Evolutionary conservation across 768 basidiomycete genomes (phyloP), one percentile per base, ranked within the genome.

Genomic region (Thelephora ganbajun): DNA sequence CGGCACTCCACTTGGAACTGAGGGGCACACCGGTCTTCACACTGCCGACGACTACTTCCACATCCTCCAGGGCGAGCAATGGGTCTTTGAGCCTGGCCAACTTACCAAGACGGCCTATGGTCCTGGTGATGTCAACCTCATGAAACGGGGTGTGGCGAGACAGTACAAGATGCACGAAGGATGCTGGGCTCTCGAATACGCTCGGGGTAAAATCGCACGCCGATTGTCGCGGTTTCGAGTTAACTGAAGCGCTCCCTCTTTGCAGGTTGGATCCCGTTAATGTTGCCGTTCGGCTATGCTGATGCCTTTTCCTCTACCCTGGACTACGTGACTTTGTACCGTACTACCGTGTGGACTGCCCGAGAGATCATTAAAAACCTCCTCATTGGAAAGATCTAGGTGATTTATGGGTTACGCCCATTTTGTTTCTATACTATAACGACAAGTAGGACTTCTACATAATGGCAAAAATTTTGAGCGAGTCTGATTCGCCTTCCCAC

Each of bases 141-240:
- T 98, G 48, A 80, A 72, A 9, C 69, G 94, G 35, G 91, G 91
- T 4, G 73, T 76, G 2, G 83, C 79, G 48, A 97, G 96, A 70
- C 96, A 99, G 64, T 98, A 98, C 67, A 94, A 93, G 63, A 93
- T 97, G 86, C 89, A 89, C 58, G 77, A 92, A 50, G 92, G 90
- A 12, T 94, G 89, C 61, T 98, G 89, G 62, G 96, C 96, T 6
- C 66, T 99, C 53, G 96, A 99, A 63, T 92, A 94, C 56, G 94
- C 93, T 36, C 65, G 83, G 62, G 94, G 94, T 92, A 55, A 35
- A 74, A 66, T 49, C 39, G 48, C 34, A 44, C 34, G 44, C 6
- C n/a, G 43, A 9, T 35, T 20, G 13, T 23, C 20, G 26, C 43
- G 11, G 26, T 16, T 35, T 42, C 48, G 30, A 41, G n/a, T 16